phyloP scores from a whole-genome alignment of 2,329 filamentous ascomycete genomes.

The Clathrospora elynae region DNA sequence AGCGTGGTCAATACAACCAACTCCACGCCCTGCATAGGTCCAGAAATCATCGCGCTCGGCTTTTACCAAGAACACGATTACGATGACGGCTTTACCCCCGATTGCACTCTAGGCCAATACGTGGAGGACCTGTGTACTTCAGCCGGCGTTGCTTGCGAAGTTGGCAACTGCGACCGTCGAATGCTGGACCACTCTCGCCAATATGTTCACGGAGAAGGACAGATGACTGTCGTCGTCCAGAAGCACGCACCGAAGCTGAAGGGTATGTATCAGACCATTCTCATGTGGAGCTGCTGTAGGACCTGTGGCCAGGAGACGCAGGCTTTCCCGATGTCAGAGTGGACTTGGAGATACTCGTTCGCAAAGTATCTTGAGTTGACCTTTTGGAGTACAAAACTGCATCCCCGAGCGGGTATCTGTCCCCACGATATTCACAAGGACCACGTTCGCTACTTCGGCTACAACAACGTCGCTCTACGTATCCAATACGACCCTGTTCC shows the following conservation, averaged over 20 bases:
- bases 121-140: constrained; percentile 85
- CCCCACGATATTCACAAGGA: constrained; percentile 91
- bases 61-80: constrained; percentile 90
- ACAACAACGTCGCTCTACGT: constrained; percentile 80
- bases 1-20: constrained; percentile 93
- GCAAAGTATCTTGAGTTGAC: constrained; percentile 97
- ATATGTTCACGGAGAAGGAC: constrained; percentile 94
- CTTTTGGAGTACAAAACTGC: constrained; percentile 89
- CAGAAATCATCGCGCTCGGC: constrained; percentile 84
- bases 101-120: constrained; percentile 93
- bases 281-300: constrained; percentile 98
- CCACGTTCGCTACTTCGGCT: constrained; percentile 90
- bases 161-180: constrained; percentile 82
- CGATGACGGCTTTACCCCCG: constrained; percentile 72
- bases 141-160: constrained; percentile 76
- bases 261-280: constrained; percentile 73
- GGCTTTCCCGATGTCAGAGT: constrained; percentile 87
- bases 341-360: constrained; percentile 97
- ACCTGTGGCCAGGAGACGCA: constrained; percentile 89
- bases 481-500: constrained; percentile 94
- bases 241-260: constrained; percentile 69
- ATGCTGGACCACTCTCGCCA: constrained; percentile 94
- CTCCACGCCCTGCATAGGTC: constrained; percentile 90
- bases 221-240: constrained; percentile 89
- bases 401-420: constrained; percentile 75